Evolutionary conservation across 1,139 yeast genomes (phyloP).

Genomic region (Martiniozyma asiatica): DNA sequence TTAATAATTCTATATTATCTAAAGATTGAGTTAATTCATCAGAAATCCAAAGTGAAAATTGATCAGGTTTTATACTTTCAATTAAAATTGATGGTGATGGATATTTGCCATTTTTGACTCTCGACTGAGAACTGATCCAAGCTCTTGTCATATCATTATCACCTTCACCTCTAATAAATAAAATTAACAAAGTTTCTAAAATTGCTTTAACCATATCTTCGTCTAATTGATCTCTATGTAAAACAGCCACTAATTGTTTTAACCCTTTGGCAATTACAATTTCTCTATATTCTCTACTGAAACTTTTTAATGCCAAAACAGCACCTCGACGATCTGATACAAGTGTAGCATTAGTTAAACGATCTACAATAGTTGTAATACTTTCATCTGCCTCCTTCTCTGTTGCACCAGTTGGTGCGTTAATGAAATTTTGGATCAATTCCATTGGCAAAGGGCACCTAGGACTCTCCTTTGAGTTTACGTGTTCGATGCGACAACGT

Average conservation of each 20-base stretch:
- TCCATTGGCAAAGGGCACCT: slow-evolving; percentile 14
- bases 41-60: slow-evolving; percentile 87
- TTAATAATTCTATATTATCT: slow-evolving; percentile 38
- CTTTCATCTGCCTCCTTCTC: slow-evolving; percentile 63
- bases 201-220: slow-evolving; percentile 68
- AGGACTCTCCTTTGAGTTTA: no score
- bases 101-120: slow-evolving; percentile 68
- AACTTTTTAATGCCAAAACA: slow-evolving; percentile 77
- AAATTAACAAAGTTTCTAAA: slow-evolving; percentile 70
- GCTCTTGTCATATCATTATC: slow-evolving; percentile 46
- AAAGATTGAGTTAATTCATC: slow-evolving; percentile 76
- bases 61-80: slow-evolving; percentile 50
- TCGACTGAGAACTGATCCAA: slow-evolving; percentile 68
- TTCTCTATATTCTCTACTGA: slow-evolving; percentile 82
- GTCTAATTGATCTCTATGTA: slow-evolving; percentile 54
- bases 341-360: slow-evolving; percentile 72
- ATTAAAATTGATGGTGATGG: slow-evolving; percentile 68
- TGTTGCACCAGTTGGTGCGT: slow-evolving; percentile 24
- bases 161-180: slow-evolving; percentile 52
- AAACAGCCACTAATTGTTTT: slow-evolving; percentile 57
- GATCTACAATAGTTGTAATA: slow-evolving; percentile 77
- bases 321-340: slow-evolving; percentile 88
- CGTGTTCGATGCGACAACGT: no score
- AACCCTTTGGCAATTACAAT: slow-evolving; percentile 82
- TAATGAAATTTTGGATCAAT: slow-evolving; percentile 21